A percentile compares a stretch with the other conserved stretches of the same genome.
These are phyloP conservation scores for Clavariopsis aquatica DNA, from an alignment of 495 filamentous ascomycete genomes.

Conservation along the genomic window DNA sequence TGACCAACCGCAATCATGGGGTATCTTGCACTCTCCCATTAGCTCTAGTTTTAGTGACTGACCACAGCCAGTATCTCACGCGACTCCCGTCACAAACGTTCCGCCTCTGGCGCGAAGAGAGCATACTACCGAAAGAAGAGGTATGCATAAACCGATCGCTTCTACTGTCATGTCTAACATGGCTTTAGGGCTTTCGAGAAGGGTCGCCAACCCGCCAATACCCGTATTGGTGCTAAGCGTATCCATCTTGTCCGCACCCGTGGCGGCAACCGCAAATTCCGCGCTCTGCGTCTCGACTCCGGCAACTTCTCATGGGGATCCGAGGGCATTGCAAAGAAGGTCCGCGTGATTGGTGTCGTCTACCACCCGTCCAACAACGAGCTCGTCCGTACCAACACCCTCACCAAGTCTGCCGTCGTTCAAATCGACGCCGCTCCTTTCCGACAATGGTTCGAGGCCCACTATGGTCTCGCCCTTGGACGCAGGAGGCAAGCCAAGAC, in stretches of 20 bases:
- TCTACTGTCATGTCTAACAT: slow-evolving; percentile 45
- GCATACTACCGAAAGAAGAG: slow-evolving; percentile 88
- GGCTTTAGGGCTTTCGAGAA: slow-evolving; percentile 88
- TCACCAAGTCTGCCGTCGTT: slow-evolving; percentile 97
- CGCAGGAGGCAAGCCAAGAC: slow-evolving; percentile 74
- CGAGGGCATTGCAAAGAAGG: slow-evolving; percentile 95
- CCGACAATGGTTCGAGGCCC: slow-evolving; percentile 99
- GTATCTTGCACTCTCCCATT: slow-evolving; percentile 36
- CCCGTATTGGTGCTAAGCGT: slow-evolving; percentile 97
- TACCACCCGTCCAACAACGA: slow-evolving; percentile 99
- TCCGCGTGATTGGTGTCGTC: slow-evolving; percentile 94
- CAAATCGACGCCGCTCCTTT: slow-evolving; percentile 98
- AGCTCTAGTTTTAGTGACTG: slow-evolving; percentile 26
- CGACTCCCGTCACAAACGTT: slow-evolving; percentile 98
- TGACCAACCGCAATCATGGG: slow-evolving; percentile 80
- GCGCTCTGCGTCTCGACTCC: slow-evolving; percentile 96
- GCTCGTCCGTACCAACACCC: slow-evolving; percentile 98
- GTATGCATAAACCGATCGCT: slow-evolving; percentile 57
- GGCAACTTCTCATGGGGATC: slow-evolving; percentile 99
- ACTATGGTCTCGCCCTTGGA: slow-evolving; percentile 89
- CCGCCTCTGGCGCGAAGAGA: slow-evolving; percentile 94
- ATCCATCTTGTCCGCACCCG: slow-evolving; percentile 98
- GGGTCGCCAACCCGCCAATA: slow-evolving; percentile 98
- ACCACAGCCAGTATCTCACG: slow-evolving; percentile 74
- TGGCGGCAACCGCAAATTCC: slow-evolving; percentile 99